Evolutionary conservation across 148 eudicot genomes (phyloP), one percentile per base, ranked within the genome.

Genomic region (Vaccinium macrocarpon): DNA sequence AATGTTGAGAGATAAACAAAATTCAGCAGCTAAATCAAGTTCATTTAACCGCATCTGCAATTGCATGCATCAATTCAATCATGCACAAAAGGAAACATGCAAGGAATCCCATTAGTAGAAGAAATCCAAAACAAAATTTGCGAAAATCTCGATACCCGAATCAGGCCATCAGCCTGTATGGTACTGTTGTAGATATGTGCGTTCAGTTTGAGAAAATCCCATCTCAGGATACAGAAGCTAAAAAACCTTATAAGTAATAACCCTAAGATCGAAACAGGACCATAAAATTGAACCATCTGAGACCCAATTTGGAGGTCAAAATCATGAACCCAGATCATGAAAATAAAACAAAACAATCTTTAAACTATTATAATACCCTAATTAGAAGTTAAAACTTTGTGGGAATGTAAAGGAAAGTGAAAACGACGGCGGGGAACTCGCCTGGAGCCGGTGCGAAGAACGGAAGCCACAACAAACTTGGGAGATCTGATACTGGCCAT

Each of bases 381-480:
- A 64, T 66, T 10, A n/a, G 55, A 64, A 70, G 18, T 82, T 52
- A 15, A 81, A 8, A 19, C 23, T 29, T 5, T 66, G n/a, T 81
- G 57, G 56, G 46, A 48, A 0, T 64, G 75, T 3, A 14, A 21
- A 51, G 27, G 38, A 79, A 38, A 12, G 48, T 18, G 27, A 32
- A 27, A 79, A 50, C n/a, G 32, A 55, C 76, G 81, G 53, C 23
- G 70, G 11, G 21, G 27, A 70, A 59, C 84, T 66, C 46, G 89
- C 93, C 87, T 89, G 35, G 90, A 57, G 53, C 70, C 73, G 46
- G 92, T 87, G 35, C 79, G 82, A 25, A 90, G 87, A 29, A 89
- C 84, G 25, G 92, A 89, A 51, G 92, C 91, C 88, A 89, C 88
- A 80, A 55, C 32, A 32, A 86, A 85, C 82, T 78, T 90, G 52